Evolutionary conservation across 2,329 filamentous ascomycete genomes (phyloP), one percentile per base, ranked within the genome.

Genomic region (Curvularia hawaiiensis): DNA sequence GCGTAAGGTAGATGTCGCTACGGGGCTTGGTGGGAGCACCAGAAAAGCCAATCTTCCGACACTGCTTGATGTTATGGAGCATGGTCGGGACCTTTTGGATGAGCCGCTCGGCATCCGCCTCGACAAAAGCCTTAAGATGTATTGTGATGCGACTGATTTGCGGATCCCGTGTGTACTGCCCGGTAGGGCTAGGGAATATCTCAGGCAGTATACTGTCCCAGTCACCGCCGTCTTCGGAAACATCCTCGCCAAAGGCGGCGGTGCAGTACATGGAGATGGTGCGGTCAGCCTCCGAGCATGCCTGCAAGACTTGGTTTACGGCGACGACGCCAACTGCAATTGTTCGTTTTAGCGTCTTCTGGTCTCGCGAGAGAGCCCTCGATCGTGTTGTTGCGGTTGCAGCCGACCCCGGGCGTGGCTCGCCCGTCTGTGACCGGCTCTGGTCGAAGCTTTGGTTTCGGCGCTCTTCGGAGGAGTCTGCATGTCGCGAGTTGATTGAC

Each of bases 1-100:
- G 77, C 0, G 92, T 97, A 44, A 99, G 77, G 73, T 99, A 99
- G 50, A 99, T 98, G 74, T 99, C 96, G 11, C 92, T 97, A 67
- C 96, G 84, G 16, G 90, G 84, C 72, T 92, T 93, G 0, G 90
- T 92, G 0, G 95, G 94, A 1, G 93, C 93, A 12, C 93, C 93
- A 3, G 94, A 91, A 74, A 99, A 98, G 2, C 93, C 95, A 75
- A 98, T 93, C 74, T 95, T 95, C 68, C 84, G 89, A 0, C 93
- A 96, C 74, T 90, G 90, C 56, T 84, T 83, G 58, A 98, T 85
- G 50, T 90, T 88, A 50, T 96, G 89, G 14, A 99, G 85, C 14
- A 96, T 79, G 0, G 94, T 98, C 0, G 95, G 95, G 3, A 92
- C 97, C 47, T 89, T 87, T 69, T 90, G 91, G 70, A 98, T 90